Conservation (phyloP, 225 moss, liverwort and hornwort species). For the Polytrichum commune region DNA sequence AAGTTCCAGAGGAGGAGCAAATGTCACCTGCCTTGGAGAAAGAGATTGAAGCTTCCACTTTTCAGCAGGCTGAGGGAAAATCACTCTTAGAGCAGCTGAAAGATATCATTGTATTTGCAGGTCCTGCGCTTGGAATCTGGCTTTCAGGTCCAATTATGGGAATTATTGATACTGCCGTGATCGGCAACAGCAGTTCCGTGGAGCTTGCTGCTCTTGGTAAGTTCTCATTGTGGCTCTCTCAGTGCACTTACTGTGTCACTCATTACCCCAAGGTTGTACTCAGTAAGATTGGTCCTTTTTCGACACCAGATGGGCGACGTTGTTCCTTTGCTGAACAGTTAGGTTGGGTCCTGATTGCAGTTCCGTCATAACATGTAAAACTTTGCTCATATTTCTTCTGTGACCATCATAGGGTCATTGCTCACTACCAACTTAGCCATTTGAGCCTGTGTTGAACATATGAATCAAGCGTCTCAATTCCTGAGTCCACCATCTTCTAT, state of each 20-base stretch:
- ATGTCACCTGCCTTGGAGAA: slow-evolving; percentile 20
- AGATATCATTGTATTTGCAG: slow-evolving; percentile 85
- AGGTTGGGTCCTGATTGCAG: too few species aligned
- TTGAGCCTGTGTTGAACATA: too few species aligned
- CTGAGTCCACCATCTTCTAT: too few species aligned
- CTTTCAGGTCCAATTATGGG: slow-evolving; percentile 93
- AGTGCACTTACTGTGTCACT: too few species aligned
- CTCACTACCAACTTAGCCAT: too few species aligned
- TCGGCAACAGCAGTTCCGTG: slow-evolving; percentile 86
- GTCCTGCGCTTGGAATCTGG: slow-evolving; percentile 94
- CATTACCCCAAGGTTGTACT: too few species aligned
- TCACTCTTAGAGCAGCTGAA: slow-evolving; percentile 63
- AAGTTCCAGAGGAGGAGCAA: slow-evolving; percentile 32
- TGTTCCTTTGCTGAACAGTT: neutral
- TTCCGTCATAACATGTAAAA: too few species aligned
- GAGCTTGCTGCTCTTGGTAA: slow-evolving; percentile 93
- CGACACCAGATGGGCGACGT: too few species aligned
- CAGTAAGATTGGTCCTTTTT: too few species aligned
- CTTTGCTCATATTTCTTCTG: too few species aligned
- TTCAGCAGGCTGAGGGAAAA: slow-evolving; percentile 33
- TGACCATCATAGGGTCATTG: too few species aligned
- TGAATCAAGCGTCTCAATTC: too few species aligned
- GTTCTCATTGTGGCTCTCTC: neutral
- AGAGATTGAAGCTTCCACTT: neutral
- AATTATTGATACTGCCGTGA: slow-evolving; percentile 82